These are phyloP conservation scores for Suillus fuscotomentosus DNA, from an alignment of 768 basidiomycete species.

Conservation along the genomic window DNA sequence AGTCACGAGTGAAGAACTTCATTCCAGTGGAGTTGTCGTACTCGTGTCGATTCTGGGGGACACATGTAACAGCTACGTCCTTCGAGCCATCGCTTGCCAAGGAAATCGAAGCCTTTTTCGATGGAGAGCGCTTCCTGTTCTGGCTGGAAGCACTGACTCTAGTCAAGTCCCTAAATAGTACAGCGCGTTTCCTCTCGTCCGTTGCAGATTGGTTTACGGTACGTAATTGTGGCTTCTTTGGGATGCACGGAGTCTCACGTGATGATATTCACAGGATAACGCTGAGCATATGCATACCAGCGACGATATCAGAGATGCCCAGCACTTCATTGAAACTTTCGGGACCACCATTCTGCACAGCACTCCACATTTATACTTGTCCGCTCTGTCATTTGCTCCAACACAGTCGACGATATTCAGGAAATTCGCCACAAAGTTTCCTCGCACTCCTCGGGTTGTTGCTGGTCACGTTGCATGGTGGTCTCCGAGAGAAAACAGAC, in stretches of 20 bases:
- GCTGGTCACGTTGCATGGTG: neutral
- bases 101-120: conserved; percentile 6
- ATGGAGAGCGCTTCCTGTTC: conserved; percentile 7
- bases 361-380: conserved; percentile 26
- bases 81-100: neutral
- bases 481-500: neutral
- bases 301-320: conserved; percentile 7
- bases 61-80: conserved; percentile 6
- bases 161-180: neutral
- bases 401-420: conserved; percentile 7
- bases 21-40: conserved; percentile 10
- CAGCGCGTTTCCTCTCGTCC: neutral
- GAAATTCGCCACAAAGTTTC: neutral
- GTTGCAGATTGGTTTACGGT: neutral
- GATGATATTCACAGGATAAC: neutral
- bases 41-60: conserved; percentile 13
- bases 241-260: neutral
- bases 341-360: conserved; percentile 13
- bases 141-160: conserved; percentile 9
- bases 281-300: neutral
- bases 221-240: neutral
- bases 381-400: conserved; percentile 24
- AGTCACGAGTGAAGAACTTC: neutral
- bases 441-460: neutral
- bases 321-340: conserved; percentile 15